A percentile compares a stretch with the other conserved stretches of the same genome.
phyloP scores from a whole-genome alignment of 139 green algal species.

The Asterochloris erici region DNA sequence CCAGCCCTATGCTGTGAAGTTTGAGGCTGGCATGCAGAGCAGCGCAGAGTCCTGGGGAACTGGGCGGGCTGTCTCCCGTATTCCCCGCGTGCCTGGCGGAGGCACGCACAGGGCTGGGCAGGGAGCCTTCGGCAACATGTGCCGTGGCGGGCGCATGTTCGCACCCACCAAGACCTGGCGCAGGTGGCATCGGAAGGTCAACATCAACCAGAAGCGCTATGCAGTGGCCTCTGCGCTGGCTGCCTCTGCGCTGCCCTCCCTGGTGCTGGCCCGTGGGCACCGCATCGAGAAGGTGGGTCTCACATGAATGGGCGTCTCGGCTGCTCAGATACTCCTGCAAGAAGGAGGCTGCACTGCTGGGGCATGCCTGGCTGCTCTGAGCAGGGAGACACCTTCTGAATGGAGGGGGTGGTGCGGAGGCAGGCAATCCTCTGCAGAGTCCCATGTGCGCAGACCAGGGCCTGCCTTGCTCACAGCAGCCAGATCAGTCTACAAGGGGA shows the following conservation, averaged over 20 bases:
- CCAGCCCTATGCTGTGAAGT: constrained; percentile 95
- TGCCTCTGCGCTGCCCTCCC: constrained; percentile 88
- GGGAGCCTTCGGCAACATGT: constrained; percentile 99
- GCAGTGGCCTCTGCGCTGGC: constrained; percentile 93
- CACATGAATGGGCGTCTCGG: no score
- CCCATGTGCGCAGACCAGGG: no score
- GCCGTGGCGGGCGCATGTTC: constrained; percentile 98
- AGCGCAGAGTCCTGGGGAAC: constrained; percentile 99
- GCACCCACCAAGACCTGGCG: constrained; percentile 96
- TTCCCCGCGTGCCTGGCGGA: constrained; percentile 96
- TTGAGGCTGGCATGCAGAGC: constrained; percentile 94
- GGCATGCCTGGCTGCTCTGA: no score
- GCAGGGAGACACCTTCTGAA: no score
- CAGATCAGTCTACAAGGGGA: no score
- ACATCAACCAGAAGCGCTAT: constrained; percentile 97
- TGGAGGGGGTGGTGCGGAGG: no score
- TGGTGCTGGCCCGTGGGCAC: constrained; percentile 97
- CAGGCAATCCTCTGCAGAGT: no score
- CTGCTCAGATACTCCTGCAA: no score
- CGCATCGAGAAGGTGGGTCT: constrained; percentile 67
- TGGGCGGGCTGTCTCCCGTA: constrained; percentile 98
- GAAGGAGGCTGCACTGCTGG: no score
- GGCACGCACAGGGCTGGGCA: constrained; percentile 96
- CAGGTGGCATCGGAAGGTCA: constrained; percentile 97
- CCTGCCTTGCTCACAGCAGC: no score